Evolutionary conservation across 805 yeast genomes (phyloP), one percentile per base, ranked within the genome.

Genomic region (Candida dendrica): DNA sequence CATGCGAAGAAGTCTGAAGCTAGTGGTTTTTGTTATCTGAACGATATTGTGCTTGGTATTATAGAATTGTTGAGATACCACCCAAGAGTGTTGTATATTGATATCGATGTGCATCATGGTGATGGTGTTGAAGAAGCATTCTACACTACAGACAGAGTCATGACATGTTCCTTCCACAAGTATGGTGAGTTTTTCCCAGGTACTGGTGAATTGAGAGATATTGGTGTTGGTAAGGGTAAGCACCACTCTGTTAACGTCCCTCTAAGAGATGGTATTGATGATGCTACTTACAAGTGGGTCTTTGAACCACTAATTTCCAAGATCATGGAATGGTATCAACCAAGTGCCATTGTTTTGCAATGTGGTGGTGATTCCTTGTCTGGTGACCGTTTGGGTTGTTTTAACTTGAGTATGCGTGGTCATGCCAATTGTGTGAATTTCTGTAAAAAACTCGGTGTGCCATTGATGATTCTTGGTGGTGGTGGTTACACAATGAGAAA

Each of bases 401-500:
- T 95, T 69, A 93, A 95, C 60, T 74, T 93, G 48, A 87, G 93
- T 43, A 90, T 91, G 77, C 72, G 71, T 42, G 98, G 96, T 0
- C 99, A 95, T 61, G 98, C 97, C 34, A 95, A 91, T 63, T 93
- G 98, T 69, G 87, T 91, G 40, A 80, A 83, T 52, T 91, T 78
- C 64, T 88, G 90, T 40, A 85, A 84, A 60, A 74, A 85, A 8
- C 87, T 91, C 58, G 85, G 86, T 38, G 73, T 93, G 15, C 98
- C 98, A 9, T 67, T 87, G 74, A 76, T 93, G 81, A 95, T 93
- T 26, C 72, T 93, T 17, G 98, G 98, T 34, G 98, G 98, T 39
- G 98, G 98, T 52, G 98, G 98, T 17, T 93, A 93, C 66, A 93
- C 98, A 3, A 95, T 95, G 75, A 76, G 97, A 61, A 93, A 93